Percentiles rank a stretch among this genome's conserved stretches.
phyloP scores from a whole-genome alignment of 495 filamentous ascomycete genomes.

The Neurospora sublineolata region DNA sequence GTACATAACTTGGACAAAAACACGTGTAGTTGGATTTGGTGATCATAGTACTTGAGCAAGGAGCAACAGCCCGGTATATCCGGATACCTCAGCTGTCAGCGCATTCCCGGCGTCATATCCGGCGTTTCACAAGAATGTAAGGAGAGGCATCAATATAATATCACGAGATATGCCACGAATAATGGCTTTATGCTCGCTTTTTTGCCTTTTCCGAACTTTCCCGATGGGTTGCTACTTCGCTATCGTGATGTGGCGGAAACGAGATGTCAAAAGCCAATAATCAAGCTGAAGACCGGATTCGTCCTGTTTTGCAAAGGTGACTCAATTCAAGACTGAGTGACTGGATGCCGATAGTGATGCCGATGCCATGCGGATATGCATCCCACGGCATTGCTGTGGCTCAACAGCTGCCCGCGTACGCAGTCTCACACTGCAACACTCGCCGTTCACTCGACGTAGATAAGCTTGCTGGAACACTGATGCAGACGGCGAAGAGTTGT shows the following conservation, averaged over 20 bases:
- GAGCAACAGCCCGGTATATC: background rate
- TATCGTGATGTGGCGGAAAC: background rate
- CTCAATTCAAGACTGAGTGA: background rate
- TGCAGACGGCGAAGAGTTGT: background rate
- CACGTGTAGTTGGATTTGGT: background rate
- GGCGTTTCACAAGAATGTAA: background rate
- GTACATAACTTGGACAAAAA: background rate
- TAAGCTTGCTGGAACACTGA: background rate
- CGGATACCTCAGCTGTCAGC: background rate
- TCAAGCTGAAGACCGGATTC: background rate
- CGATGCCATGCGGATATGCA: background rate
- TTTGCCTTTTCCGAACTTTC: background rate
- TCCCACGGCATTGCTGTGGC: background rate
- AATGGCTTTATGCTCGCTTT: background rate
- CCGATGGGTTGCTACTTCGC: background rate
- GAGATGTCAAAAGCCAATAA: background rate
- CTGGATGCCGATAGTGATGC: background rate
- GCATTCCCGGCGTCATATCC: background rate
- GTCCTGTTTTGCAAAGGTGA: background rate
- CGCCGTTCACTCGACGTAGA: background rate
- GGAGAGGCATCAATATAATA: background rate
- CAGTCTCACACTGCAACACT: background rate
- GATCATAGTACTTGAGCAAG: background rate
- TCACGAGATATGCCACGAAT: background rate
- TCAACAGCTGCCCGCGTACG: background rate